A percentile compares a stretch with the other conserved stretches of the same genome.
Evolutionary conservation across 2,329 filamentous ascomycete species (phyloP).

Genomic region (Spiromastix sp.): DNA sequence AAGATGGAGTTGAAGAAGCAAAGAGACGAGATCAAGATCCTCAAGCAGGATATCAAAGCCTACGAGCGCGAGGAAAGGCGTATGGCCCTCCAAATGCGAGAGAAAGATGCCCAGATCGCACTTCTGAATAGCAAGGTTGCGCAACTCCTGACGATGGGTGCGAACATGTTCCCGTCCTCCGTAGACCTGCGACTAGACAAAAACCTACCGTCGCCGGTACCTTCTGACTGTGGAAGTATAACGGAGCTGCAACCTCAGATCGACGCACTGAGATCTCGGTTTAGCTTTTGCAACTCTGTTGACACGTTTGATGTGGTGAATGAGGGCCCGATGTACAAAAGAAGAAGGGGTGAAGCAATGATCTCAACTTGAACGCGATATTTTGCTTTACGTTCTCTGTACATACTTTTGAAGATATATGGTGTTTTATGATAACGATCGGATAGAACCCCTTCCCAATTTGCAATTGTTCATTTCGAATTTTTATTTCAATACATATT

Average conservation of each 20-base stretch:
- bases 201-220: slow-evolving; percentile 8
- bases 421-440: too few species aligned
- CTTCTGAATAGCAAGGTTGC: slow-evolving; percentile 16
- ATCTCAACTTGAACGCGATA: too few species aligned
- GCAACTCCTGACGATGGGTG: slow-evolving; percentile 13
- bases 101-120: slow-evolving; percentile 19
- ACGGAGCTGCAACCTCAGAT: not conserved
- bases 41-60: slow-evolving; percentile 38
- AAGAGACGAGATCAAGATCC: slow-evolving; percentile 38
- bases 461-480: too few species aligned
- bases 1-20: slow-evolving; percentile 26
- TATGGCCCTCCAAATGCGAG: slow-evolving; percentile 13
- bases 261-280: not conserved
- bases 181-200: slow-evolving; percentile 5
- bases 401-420: too few species aligned
- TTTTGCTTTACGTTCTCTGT: too few species aligned
- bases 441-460: too few species aligned
- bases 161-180: slow-evolving; percentile 4
- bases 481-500: too few species aligned
- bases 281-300: not conserved
- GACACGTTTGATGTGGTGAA: not conserved
- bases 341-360: too few species aligned
- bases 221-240: slow-evolving; percentile 1
- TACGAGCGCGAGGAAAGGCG: slow-evolving; percentile 31
- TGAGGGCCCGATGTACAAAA: not conserved